Conservation (phyloP, 208 protist genomes). For the Sergeia podlipaevii region DNA sequence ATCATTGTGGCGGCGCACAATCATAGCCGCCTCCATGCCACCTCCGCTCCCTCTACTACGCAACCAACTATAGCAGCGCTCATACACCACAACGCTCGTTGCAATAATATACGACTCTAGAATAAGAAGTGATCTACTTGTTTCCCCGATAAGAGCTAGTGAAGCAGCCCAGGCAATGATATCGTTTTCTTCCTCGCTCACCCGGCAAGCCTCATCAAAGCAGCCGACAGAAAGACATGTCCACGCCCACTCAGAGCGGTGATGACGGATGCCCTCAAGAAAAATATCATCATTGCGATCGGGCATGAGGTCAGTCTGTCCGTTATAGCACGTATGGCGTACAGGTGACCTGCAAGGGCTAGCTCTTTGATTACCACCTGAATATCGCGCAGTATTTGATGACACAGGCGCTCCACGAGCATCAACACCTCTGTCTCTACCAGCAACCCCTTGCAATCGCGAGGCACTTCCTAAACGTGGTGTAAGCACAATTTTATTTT, state of each 20-base stretch:
- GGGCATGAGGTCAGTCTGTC: neutral
- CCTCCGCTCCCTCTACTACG: neutral
- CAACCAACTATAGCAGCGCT: conserved; percentile 2
- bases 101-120: conserved; percentile 69
- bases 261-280: conserved; percentile 10
- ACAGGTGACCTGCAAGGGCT: neutral
- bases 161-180: conserved; percentile 45
- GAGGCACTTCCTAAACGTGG: too few relatives aligned
- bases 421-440: too few relatives aligned
- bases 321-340: neutral
- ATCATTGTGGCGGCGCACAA: conserved; percentile 8
- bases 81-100: conserved; percentile 35
- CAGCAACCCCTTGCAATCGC: too few relatives aligned
- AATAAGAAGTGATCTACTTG: conserved; percentile 25
- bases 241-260: conserved; percentile 29
- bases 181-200: conserved; percentile 50
- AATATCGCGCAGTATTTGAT: neutral
- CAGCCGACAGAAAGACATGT: conserved; percentile 36
- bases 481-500: too few relatives aligned
- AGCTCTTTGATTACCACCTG: neutral
- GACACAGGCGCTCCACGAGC: neutral
- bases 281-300: neutral
- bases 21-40: neutral
- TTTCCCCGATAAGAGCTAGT: conserved; percentile 41
- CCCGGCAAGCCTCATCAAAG: conserved; percentile 33